These are phyloP conservation scores for Talaromyces sp. DNA, from an alignment of 2,329 filamentous ascomycete genomes.

Conservation along the genomic window DNA sequence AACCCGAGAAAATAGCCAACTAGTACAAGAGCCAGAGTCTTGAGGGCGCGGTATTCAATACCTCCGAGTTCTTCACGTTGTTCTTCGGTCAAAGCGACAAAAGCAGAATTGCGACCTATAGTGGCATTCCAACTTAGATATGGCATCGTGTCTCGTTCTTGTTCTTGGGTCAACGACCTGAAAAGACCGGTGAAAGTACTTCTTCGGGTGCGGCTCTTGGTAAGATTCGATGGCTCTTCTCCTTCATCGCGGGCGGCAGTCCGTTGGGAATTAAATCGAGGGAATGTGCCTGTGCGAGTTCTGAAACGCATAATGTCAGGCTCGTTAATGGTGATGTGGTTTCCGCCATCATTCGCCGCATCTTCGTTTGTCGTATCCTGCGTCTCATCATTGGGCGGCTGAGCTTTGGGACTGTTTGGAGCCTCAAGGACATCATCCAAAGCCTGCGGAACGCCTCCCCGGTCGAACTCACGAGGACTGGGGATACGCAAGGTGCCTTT, in stretches of 20 bases:
- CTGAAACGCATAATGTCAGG: slow-evolving; percentile 32
- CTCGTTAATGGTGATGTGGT: slow-evolving; percentile 45
- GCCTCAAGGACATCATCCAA: slow-evolving; percentile 40
- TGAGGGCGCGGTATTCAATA: slow-evolving; percentile 90
- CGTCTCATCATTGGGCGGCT: slow-evolving; percentile 17
- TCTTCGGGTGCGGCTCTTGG: slow-evolving; percentile 20
- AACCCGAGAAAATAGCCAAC: slow-evolving; percentile 78
- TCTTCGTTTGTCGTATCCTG: slow-evolving; percentile 12
- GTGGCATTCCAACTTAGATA: slow-evolving; percentile 95
- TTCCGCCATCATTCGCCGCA: slow-evolving; percentile 22
- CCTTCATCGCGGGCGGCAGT: slow-evolving; percentile 28
- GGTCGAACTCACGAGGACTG: slow-evolving; percentile 82
- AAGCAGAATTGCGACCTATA: slow-evolving; percentile 86
- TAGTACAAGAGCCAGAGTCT: slow-evolving; percentile 74
- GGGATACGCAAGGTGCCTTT: slow-evolving; percentile 79
- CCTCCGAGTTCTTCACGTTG: slow-evolving; percentile 93
- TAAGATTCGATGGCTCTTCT: slow-evolving; percentile 19
- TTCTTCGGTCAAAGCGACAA: slow-evolving; percentile 79
- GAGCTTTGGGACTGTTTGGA: slow-evolving; percentile 18
- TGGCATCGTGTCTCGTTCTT: slow-evolving; percentile 56
- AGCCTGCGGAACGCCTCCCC: slow-evolving; percentile 64
- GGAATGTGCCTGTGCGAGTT: slow-evolving; percentile 30
- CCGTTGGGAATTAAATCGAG: slow-evolving; percentile 32
- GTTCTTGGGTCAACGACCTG: slow-evolving; percentile 32
- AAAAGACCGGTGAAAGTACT: slow-evolving; percentile 27